Evolutionary conservation across 257 asterid genomes (phyloP).

Genomic region (Gardenia jasminoides): DNA sequence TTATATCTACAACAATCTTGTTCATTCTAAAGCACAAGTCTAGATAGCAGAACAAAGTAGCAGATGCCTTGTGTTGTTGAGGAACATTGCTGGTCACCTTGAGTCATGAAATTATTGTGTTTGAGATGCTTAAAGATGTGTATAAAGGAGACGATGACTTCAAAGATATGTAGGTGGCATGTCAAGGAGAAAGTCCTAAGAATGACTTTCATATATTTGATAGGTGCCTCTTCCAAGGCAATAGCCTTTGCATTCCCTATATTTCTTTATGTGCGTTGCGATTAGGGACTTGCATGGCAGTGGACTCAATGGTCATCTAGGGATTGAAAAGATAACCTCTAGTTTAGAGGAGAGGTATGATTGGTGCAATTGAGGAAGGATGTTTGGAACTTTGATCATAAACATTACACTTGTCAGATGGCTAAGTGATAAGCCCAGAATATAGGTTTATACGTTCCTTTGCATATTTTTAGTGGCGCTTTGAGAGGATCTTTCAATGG

Average conservation of each 20-base stretch:
- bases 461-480: background rate
- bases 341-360: background rate
- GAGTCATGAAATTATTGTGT: background rate
- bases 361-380: background rate
- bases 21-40: background rate
- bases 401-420: background rate
- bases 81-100: background rate
- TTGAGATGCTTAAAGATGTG: background rate
- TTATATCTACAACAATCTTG: background rate
- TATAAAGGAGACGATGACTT: background rate
- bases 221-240: background rate
- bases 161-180: background rate
- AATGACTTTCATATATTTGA: background rate
- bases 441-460: background rate
- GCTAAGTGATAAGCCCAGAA: background rate
- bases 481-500: background rate
- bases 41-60: background rate
- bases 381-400: too few relatives aligned
- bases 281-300: too few relatives aligned
- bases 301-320: background rate
- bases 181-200: background rate
- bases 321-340: background rate
- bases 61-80: background rate
- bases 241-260: too few relatives aligned
- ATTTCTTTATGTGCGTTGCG: background rate